Base-by-base conservation (phyloP, 768 basidiomycete species). In the Boletus subparvulus region DNA sequence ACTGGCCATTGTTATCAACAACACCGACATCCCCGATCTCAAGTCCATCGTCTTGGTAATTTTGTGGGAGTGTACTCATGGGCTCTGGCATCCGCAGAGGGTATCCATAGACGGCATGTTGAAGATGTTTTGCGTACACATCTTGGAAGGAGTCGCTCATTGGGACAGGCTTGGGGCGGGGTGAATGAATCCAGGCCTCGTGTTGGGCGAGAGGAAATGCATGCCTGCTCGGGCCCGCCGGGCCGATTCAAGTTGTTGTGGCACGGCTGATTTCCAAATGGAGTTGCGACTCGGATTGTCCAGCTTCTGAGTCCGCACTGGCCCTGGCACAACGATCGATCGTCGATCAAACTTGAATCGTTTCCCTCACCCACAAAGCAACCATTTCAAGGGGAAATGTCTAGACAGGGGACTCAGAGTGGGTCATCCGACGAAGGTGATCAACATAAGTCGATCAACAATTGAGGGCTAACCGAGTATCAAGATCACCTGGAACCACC, bases 11-110 rank as follows among this genome's bases (percentile, higher is more conserved):
- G 19, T 5, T 33, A 14, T 35, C 30, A 13, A 52, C 41, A 35
- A 42, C 24, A 42, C 50, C 50, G 4, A 52, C 50, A n/a, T 52
- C 50, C 4, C 50, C 50, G 13, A 52, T 52, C 16, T 52, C 9
- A 52, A 52, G 50, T 17, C 50, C 50, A n/a, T 2, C 1, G 4
- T 52, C 21, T 21, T 33, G 21, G 32, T 52, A 52, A 4, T 42
- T 1, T 24, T 52, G 10, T n/a, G 50, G 50, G 21, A 52, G 50
- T 1, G 19, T 17, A 13, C 41, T 43, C 32, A 33, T 43, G 11
- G 50, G 50, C 12, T 52, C 50, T 26, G 50, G 50, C 21, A 43
- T 33, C 7, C 50, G 41, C 6, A 52, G 50, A 33, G 50, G 41
- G 16, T 52, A 52, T n/a, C 50, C 50, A 42, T 50, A 39, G 50